Percentiles rank a stretch among this genome's conserved stretches.
Evolutionary conservation across 2,329 filamentous ascomycete genomes (phyloP).

Genomic region (Clarireedia paspali): DNA sequence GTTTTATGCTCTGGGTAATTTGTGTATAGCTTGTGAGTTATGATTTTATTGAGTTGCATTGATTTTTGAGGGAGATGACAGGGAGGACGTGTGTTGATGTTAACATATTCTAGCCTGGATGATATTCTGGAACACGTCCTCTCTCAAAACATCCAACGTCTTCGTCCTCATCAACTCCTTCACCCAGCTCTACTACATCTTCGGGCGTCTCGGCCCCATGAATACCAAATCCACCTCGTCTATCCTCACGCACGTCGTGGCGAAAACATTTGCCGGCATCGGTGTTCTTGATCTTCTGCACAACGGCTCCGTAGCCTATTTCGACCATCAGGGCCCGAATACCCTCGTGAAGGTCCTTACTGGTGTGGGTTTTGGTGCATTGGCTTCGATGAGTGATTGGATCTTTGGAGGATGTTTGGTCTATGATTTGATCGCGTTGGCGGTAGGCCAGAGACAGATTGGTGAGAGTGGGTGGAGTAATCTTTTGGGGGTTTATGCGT

Average conservation of each 20-base stretch:
- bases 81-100: not conserved
- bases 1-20: conserved; percentile 47
- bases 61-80: not conserved
- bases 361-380: conserved; percentile 43
- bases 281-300: conserved; percentile 52
- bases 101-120: conserved; percentile 40
- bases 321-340: conserved; percentile 39
- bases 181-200: conserved; percentile 46
- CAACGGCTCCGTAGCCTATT: conserved; percentile 50
- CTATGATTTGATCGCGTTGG: conserved; percentile 48
- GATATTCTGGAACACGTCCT: conserved; percentile 51
- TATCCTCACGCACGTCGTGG: conserved; percentile 49
- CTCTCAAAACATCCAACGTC: conserved; percentile 42
- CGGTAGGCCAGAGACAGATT: conserved; percentile 42
- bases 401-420: conserved; percentile 52
- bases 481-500: conserved; percentile 42
- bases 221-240: conserved; percentile 41
- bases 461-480: conserved; percentile 40
- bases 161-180: conserved; percentile 50
- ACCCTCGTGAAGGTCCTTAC: conserved; percentile 43
- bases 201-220: conserved; percentile 40
- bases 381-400: conserved; percentile 47
- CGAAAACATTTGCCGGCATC: conserved; percentile 53
- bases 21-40: conserved; percentile 48
- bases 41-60: not conserved